These are phyloP conservation scores for Trichoderma polysporum DNA, from an alignment of 2,329 filamentous ascomycete genomes.

Conservation along the genomic window DNA sequence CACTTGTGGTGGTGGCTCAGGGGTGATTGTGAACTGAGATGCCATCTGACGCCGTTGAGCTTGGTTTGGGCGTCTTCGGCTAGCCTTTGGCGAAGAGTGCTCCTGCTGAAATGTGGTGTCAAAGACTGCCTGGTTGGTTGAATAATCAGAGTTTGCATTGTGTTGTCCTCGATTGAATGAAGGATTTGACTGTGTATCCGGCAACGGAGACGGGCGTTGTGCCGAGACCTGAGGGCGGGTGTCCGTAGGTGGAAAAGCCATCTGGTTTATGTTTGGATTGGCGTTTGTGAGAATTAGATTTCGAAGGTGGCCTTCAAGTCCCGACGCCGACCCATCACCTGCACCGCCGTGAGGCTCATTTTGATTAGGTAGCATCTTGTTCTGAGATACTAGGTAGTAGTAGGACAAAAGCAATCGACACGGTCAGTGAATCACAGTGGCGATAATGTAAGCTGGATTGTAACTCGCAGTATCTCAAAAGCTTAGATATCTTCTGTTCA, in stretches of 20 bases:
- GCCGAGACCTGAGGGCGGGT: background rate
- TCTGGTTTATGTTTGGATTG: slow-evolving; percentile 20
- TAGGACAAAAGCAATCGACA: background rate
- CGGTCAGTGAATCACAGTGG: background rate
- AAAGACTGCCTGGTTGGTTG: background rate
- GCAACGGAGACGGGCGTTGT: background rate
- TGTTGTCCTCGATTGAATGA: background rate
- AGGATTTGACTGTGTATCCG: background rate
- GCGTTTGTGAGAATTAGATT: slow-evolving; percentile 59
- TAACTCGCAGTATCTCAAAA: background rate
- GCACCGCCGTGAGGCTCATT: background rate
- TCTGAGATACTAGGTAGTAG: background rate
- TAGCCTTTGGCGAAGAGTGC: slow-evolving; percentile 31
- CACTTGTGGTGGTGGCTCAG: slow-evolving; percentile 47
- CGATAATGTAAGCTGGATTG: background rate
- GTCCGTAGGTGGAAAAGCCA: background rate
- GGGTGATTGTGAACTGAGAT: slow-evolving; percentile 56
- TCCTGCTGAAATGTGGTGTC: background rate
- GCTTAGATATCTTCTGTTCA: background rate
- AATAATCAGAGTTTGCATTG: background rate
- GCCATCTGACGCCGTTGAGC: slow-evolving; percentile 64
- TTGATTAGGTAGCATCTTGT: slow-evolving; percentile 9
- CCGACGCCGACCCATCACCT: slow-evolving; percentile 21
- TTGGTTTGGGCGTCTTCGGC: slow-evolving; percentile 58
- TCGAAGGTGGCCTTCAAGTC: slow-evolving; percentile 58